Base-by-base conservation (phyloP, 352 stramenopile genomes). In the Phytophthora fragariaefolia region DNA sequence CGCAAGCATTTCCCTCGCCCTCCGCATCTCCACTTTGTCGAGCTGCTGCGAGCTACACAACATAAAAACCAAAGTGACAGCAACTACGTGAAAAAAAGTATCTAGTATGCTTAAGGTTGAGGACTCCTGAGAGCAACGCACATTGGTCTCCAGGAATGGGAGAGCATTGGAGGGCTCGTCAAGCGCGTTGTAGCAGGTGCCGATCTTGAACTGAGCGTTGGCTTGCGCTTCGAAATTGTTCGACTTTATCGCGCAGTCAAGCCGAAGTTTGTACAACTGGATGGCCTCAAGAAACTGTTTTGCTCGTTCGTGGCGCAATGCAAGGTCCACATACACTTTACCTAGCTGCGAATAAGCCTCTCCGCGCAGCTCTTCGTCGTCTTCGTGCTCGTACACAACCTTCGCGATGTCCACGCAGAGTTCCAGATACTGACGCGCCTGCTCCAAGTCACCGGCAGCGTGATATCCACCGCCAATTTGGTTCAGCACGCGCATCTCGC, bases 401-500 rank as follows among this genome's bases (percentile, higher is more conserved):
- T 82, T 76, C 0, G 91, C 86, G 50, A 98, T 84, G 15, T 58
- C 72, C 6, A 97, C 79, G 58, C 95, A 83, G 15, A 84, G 79
- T 54, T 98, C 92, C 13, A 96, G 87, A 65, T 87, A 92, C 18
- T 88, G 74, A 17, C 80, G 87, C 12, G 94, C 88, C 49, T 87
- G 83, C 6, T 80, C 67, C 13, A 95, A 68, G 9, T 97, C 87
- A 10, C 80, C 73, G 24, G 96, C 75, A 20, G 66, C 57, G 50
- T 96, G 82, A 66, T 96, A 95, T 12, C 90, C 89, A 15, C 66
- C 69, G 27, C 94, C 94, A 34, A 98, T 87, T 57, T 89, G 85
- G 50, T 82, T 87, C 23, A 97, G 71, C 15, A 97, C 79, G 7
- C 74, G 76, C 87, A 98, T 96, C 63, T 98, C 93, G 20, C 86